Evolutionary conservation across 2,329 filamentous ascomycete species (phyloP).

Genomic region (Cladophialophora chaetospira): DNA sequence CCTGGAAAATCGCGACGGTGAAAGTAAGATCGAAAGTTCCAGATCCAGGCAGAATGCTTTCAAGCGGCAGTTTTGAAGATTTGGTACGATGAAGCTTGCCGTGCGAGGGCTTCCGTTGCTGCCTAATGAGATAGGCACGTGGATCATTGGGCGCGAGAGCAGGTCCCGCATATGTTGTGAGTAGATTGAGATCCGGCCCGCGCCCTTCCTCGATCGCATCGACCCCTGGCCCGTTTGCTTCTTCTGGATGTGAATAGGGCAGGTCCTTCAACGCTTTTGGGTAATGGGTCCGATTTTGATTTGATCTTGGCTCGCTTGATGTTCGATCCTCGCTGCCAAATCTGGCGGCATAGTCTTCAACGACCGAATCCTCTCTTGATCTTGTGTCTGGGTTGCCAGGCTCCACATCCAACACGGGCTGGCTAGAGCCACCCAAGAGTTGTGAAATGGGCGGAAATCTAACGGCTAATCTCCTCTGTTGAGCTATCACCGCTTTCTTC

Average conservation of each 20-base stretch:
- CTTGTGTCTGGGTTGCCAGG: neutral
- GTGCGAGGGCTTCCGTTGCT: constrained; percentile 10
- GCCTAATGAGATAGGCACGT: constrained; percentile 37
- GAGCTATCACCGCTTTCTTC: constrained; percentile 40
- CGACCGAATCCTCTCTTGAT: neutral
- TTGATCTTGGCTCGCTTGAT: neutral
- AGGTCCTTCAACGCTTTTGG: constrained; percentile 34
- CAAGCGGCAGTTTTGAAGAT: constrained; percentile 26
- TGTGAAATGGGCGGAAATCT: neutral
- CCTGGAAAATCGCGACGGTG: neutral
- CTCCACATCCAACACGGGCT: neutral
- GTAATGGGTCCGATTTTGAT: constrained; percentile 38
- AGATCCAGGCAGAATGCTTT: constrained; percentile 12
- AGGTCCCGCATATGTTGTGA: constrained; percentile 31
- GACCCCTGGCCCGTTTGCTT: neutral
- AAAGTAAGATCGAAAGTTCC: constrained; percentile 15
- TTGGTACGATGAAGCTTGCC: constrained; percentile 22
- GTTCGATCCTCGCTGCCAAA: constrained; percentile 3
- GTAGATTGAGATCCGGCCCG: neutral
- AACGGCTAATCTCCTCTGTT: constrained; percentile 28
- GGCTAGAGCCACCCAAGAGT: neutral
- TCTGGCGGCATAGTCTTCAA: constrained; percentile 9
- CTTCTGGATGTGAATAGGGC: constrained; percentile 14
- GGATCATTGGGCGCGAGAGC: constrained; percentile 28
- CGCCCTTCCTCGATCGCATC: neutral